Evolutionary conservation across 768 basidiomycete genomes (phyloP).

Genomic region (Daedaleopsis nitida): DNA sequence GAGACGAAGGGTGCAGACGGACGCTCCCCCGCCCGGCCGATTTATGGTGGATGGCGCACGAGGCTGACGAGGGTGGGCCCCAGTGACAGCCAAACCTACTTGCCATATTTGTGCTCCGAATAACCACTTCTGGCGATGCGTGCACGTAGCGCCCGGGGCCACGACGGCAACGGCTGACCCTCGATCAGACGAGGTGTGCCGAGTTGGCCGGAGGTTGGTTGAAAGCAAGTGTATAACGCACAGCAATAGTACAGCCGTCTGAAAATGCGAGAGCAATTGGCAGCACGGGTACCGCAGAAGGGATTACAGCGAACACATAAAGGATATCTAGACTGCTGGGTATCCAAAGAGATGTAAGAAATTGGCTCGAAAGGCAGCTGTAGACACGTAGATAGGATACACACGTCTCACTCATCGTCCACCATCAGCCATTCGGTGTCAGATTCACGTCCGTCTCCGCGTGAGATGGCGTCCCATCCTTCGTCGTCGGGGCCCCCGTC

Average conservation of each 20-base stretch:
- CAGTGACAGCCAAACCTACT: constrained; percentile 5
- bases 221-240: constrained; percentile 20
- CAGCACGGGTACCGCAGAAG: constrained; percentile 12
- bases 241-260: constrained; percentile 16
- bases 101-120: constrained; percentile 8
- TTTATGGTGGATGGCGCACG: constrained; percentile 9
- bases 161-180: neutral
- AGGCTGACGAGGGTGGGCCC: constrained; percentile 10
- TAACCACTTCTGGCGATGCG: constrained; percentile 1
- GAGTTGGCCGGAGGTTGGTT: neutral
- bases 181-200: too few relatives aligned
- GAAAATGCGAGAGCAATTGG: constrained; percentile 11
- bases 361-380: constrained; percentile 1
- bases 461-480: constrained; percentile 76
- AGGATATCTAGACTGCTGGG: constrained; percentile 31
- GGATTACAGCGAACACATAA: constrained; percentile 15
- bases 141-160: neutral
- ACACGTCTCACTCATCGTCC: constrained; percentile 40
- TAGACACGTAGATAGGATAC: constrained; percentile 10
- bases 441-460: constrained; percentile 69
- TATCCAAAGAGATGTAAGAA: constrained; percentile 22
- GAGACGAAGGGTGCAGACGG: neutral
- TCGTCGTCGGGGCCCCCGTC: constrained; percentile 50
- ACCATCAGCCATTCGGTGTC: constrained; percentile 93
- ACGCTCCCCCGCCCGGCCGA: neutral